Evolutionary conservation across 2,329 filamentous ascomycete genomes (phyloP), one percentile per base, ranked within the genome.

Genomic region (Penicillium sp.): DNA sequence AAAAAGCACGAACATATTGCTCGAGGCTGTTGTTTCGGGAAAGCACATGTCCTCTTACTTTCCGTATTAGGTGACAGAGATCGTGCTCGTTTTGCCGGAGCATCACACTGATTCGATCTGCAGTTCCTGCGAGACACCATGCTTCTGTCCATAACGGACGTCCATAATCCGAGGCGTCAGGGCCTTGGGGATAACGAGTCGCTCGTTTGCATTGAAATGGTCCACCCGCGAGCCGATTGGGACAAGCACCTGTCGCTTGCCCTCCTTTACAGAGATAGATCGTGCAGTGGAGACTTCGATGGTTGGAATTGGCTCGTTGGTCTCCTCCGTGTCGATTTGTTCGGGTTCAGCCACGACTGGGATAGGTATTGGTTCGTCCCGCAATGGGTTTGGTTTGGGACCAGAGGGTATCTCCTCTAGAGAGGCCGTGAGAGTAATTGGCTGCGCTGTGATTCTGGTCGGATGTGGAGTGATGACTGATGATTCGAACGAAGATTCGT

Each of bases 271-370:
- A 7, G 69, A 72, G 7, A 74, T 56, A 4, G 71, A 72, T 25
- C 69, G 60, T 3, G 71, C 71, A 31, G 67, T 62, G 3, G 70
- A 72, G 28, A 73, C 60, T 50, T 72, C 66, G 31, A 71, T 58
- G 54, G 31, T 53, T 46, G 46, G 56, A 15, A 25, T 47, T 44
- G 50, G 44, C 13, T 52, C 46, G 8, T 45, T 37, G 29, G 41
- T 7, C 10, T 57, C 45, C 15, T 58, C 44, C 24, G 41, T 27
- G n/a, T 52, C 46, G 6, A 52, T 44, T 18, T 47, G 35, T 12
- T 55, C 49, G 5, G 40, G 51, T 6, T 55, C 51, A 23, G 55
- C 53, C 10, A 40, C 33, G 41, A 58, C 52, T 8, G 62, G 57
- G 42, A 56, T 53, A 12, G 53, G 58, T 3, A 46, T 53, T 2